These are phyloP conservation scores for Didymellaceae sp. DNA, from an alignment of 2,329 filamentous ascomycete species.

Conservation along the genomic window DNA sequence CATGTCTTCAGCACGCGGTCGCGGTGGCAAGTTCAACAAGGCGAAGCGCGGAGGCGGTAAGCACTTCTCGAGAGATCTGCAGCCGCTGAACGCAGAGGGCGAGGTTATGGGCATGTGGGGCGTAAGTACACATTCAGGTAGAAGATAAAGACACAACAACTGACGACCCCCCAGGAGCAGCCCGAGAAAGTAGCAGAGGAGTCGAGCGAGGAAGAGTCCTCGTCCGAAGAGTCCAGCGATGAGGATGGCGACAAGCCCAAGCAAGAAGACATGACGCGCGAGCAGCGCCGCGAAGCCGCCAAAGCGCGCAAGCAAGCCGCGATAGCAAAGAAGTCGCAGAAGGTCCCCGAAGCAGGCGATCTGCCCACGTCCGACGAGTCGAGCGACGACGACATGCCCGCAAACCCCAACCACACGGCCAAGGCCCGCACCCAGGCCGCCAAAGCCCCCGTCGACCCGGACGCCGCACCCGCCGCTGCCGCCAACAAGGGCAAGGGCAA, in stretches of 20 bases:
- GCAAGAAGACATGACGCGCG: conserved; percentile 72
- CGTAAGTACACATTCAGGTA: conserved; percentile 53
- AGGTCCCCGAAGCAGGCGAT: conserved; percentile 80
- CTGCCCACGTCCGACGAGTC: conserved; percentile 74
- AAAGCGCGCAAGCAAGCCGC: conserved; percentile 93
- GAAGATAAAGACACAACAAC: conserved; percentile 5
- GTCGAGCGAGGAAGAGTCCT: conserved; percentile 49
- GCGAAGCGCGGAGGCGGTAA: conserved; percentile 93
- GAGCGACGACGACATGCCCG: conserved; percentile 69
- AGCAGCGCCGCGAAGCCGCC: conserved; percentile 84
- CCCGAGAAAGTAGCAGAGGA: conserved; percentile 61
- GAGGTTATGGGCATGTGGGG: conserved; percentile 90
- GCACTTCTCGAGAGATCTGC: conserved; percentile 90
- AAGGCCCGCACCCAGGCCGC: conserved; percentile 72
- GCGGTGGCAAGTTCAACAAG: conserved; percentile 94
- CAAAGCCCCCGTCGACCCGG: conserved; percentile 51
- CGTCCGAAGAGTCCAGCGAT: conserved; percentile 53
- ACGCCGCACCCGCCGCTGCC: conserved; percentile 54
- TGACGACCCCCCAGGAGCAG: conserved; percentile 39
- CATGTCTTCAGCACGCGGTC: conserved; percentile 70
- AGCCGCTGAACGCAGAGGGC: conserved; percentile 86
- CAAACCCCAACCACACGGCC: conserved; percentile 85
- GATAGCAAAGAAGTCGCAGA: conserved; percentile 75
- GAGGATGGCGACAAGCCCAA: conserved; percentile 52
- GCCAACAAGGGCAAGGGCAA: conserved; percentile 64